Conservation (phyloP, 1,284 basidiomycete species). For the Naganishia cerealis region DNA sequence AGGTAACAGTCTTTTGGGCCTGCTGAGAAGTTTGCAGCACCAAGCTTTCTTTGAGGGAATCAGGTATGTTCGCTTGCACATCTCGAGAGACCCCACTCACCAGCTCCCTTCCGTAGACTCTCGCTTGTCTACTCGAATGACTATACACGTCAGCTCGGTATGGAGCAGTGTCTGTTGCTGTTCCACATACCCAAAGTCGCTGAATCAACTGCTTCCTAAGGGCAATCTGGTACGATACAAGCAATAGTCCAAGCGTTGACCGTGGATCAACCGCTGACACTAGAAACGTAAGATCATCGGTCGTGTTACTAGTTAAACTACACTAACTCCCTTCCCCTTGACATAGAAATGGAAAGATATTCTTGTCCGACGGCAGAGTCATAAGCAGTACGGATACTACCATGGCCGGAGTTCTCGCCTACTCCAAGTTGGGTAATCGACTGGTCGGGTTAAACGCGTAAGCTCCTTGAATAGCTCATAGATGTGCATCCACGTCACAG, state of each 20-base stretch:
- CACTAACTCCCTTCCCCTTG: neutral
- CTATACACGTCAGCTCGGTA: neutral
- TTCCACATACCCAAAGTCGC: neutral
- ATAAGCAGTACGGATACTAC: conserved; percentile 4
- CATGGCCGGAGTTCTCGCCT: conserved; percentile 9
- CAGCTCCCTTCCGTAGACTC: neutral
- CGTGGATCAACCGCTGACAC: neutral
- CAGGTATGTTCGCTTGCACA: neutral
- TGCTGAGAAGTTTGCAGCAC: conserved; percentile 13
- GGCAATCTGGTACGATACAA: neutral
- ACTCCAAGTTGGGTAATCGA: conserved; percentile 17
- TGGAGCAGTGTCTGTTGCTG: neutral
- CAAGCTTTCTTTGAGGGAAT: conserved; percentile 25
- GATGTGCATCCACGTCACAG: neutral
- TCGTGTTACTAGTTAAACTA: neutral
- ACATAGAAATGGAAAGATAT: conserved; percentile 12
- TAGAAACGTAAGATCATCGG: conserved; percentile 5
- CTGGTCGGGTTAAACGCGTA: conserved; percentile 14
- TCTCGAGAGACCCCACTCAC: neutral
- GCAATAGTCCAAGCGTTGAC: neutral
- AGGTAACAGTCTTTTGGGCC: conserved; percentile 30
- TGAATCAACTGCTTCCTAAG: neutral
- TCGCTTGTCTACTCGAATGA: conserved; percentile 20
- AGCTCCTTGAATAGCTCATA: neutral
- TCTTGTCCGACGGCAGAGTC: conserved; percentile 1